These are phyloP conservation scores for Penicillium alfredii DNA, from an alignment of 495 filamentous ascomycete species.

Conservation along the genomic window DNA sequence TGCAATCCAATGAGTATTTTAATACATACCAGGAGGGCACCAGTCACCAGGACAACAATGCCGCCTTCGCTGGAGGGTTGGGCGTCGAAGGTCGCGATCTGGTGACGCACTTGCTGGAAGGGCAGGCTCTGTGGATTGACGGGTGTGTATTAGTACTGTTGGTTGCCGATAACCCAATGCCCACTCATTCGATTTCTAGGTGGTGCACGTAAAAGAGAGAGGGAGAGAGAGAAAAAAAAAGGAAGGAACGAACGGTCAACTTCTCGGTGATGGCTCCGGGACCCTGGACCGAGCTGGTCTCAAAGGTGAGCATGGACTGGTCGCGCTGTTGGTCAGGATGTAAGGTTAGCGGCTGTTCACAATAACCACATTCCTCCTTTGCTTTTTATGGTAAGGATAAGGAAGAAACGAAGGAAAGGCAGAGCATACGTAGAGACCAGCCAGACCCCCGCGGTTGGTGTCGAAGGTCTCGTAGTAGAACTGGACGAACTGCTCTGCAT, in stretches of 20 bases:
- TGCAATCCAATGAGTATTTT: not conserved
- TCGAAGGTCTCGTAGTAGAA: constrained; percentile 93
- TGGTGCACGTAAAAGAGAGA: no score
- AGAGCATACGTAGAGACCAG: constrained; percentile 70
- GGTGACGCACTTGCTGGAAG: constrained; percentile 72
- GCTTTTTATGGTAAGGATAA: no score
- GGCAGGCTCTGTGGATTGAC: constrained; percentile 54
- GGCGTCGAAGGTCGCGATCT: constrained; percentile 63
- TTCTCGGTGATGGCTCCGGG: constrained; percentile 63
- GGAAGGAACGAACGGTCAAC: constrained; percentile 55
- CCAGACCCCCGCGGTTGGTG: constrained; percentile 51
- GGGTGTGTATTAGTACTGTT: no score
- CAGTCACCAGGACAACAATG: constrained; percentile 81
- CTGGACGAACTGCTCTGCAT: constrained; percentile 69
- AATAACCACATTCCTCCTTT: not conserved
- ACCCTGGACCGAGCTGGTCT: constrained; percentile 58
- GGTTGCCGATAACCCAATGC: no score
- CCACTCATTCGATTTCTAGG: no score
- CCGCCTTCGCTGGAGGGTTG: constrained; percentile 62
- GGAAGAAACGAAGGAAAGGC: no score
- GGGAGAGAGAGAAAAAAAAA: not conserved
- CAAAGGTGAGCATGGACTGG: constrained; percentile 90
- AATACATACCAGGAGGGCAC: constrained; percentile 64
- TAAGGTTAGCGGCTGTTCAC: constrained; percentile 4
- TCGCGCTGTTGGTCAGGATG: constrained; percentile 52